Conservation (phyloP, 305 asterid species). For the Solanum hybrid region DNA sequence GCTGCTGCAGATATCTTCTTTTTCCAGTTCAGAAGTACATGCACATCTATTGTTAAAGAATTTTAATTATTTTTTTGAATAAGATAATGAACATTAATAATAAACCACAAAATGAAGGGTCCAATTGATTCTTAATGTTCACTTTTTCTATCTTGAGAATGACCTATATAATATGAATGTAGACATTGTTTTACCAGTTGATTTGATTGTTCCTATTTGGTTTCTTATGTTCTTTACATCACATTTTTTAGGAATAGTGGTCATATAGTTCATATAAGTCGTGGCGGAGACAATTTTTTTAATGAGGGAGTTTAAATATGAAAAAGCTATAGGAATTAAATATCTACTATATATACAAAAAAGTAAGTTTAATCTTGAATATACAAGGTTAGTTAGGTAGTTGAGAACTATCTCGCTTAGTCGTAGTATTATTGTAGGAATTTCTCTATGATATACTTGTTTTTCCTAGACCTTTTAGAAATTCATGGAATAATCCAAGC, state of each 20-base stretch:
- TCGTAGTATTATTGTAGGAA: not conserved
- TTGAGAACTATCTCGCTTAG: not conserved
- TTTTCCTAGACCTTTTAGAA: not conserved
- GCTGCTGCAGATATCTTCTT: not conserved
- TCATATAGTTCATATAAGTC: not conserved
- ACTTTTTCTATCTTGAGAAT: not conserved
- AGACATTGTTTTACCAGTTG: not conserved
- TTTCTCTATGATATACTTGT: not conserved
- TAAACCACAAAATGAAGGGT: not conserved
- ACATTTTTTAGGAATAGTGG: not conserved
- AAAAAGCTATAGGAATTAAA: not conserved
- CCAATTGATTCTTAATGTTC: not conserved
- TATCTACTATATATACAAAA: not conserved
- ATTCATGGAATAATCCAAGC: constrained; percentile 21
- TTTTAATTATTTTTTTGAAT: not conserved
- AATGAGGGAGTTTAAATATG: not conserved
- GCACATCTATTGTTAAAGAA: not conserved
- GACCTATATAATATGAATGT: not conserved
- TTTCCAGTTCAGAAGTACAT: not conserved
- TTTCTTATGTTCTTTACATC: not conserved
- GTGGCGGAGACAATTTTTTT: not conserved
- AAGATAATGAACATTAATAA: not conserved
- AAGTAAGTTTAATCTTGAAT: not conserved
- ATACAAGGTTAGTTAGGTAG: not conserved
- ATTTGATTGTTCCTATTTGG: not conserved